Evolutionary conservation across 305 asterid genomes (phyloP).

Genomic region (Solanum hybrid): DNA sequence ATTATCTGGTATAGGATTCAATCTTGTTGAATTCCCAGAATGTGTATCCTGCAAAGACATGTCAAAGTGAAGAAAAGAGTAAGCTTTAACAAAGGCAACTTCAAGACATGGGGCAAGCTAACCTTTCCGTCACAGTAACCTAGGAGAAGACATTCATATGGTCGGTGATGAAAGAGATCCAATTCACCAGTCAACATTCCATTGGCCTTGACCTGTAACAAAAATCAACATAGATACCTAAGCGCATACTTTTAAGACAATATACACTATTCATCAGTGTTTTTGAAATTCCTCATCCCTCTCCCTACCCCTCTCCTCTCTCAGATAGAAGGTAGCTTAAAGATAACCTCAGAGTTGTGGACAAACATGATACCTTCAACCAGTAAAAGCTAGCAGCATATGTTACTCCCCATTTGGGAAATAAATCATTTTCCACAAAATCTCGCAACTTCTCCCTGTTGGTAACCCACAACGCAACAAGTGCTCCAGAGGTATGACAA

Average conservation of each 20-base stretch:
- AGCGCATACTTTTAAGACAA: not conserved
- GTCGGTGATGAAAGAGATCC: constrained; percentile 94
- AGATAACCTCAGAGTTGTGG: not conserved
- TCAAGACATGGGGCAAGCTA: constrained; percentile 9
- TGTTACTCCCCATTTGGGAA: constrained; percentile 79
- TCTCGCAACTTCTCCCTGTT: constrained; percentile 74
- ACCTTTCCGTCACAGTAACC: constrained; percentile 53
- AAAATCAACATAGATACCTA: not conserved
- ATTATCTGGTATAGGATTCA: constrained; percentile 36
- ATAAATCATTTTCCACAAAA: constrained; percentile 74
- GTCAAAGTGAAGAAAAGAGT: not conserved
- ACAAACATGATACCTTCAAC: constrained; percentile 54
- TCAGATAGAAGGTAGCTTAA: not conserved
- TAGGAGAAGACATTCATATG: constrained; percentile 85
- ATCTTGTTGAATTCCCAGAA: constrained; percentile 17
- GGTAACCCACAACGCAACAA: constrained; percentile 91
- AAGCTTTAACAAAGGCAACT: not conserved
- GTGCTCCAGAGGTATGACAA: constrained; percentile 59
- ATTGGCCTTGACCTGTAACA: constrained; percentile 59
- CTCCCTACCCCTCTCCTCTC: not conserved
- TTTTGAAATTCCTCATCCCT: not conserved
- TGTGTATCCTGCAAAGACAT: constrained; percentile 40
- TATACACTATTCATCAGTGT: not conserved
- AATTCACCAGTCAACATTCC: constrained; percentile 71
- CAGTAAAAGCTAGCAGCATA: constrained; percentile 69